Conservation (phyloP, 2,329 filamentous ascomycete genomes). For the Hypoxylon sp. region DNA sequence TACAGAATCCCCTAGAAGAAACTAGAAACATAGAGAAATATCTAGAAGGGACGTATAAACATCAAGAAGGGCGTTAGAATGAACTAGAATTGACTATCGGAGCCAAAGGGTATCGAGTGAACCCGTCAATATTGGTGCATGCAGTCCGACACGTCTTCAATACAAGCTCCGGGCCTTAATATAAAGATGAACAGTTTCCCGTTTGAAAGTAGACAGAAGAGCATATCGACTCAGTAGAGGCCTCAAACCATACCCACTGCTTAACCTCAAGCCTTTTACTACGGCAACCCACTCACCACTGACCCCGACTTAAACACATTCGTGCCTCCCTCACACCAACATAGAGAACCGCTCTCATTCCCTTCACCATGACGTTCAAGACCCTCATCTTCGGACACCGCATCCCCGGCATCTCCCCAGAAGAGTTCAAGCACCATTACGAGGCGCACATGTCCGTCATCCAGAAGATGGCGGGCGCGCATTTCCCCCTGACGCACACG, state of each 20-base stretch:
- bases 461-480: constrained; percentile 30
- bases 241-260: background rate
- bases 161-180: background rate
- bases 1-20: background rate
- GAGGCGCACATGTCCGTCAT: constrained; percentile 35
- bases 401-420: constrained; percentile 27
- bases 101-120: background rate
- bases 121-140: background rate
- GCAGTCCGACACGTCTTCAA: background rate
- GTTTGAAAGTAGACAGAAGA: background rate
- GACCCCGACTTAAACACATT: background rate
- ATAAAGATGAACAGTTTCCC: constrained; percentile 3
- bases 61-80: background rate
- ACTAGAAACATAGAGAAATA: background rate
- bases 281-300: background rate
- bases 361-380: constrained; percentile 20
- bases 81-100: background rate
- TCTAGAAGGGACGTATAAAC: background rate
- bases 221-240: background rate
- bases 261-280: background rate
- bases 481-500: constrained; percentile 33
- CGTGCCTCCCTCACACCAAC: background rate
- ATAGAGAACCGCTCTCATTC: background rate
- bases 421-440: constrained; percentile 42
- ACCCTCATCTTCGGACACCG: constrained; percentile 21